Percentiles rank a stretch among this genome's conserved stretches.
phyloP scores from a whole-genome alignment of 2,329 filamentous ascomycete genomes.

The Bimuria novae-zelandiae region DNA sequence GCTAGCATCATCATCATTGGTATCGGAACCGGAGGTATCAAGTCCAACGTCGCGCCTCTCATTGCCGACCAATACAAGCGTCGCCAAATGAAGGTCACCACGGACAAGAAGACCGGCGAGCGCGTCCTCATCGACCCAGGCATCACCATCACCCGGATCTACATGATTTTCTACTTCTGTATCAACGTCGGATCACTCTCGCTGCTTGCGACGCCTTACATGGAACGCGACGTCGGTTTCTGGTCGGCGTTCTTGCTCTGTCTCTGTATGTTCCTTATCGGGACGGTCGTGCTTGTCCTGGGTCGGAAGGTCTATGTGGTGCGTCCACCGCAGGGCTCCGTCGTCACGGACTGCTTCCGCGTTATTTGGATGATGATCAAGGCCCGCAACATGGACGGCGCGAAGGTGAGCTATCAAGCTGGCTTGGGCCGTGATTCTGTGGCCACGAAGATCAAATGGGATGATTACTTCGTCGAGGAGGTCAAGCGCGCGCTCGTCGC shows the following conservation, averaged over 20 bases:
- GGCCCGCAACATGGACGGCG: constrained; percentile 60
- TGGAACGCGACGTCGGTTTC: constrained; percentile 72
- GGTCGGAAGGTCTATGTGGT: constrained; percentile 46
- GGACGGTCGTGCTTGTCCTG: constrained; percentile 57
- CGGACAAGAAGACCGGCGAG: constrained; percentile 50
- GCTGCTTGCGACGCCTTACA: constrained; percentile 69
- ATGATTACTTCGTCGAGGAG: constrained; percentile 74
- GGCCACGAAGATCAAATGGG: constrained; percentile 56
- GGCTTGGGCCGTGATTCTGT: constrained; percentile 52
- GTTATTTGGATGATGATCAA: constrained; percentile 63
- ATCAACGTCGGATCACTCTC: constrained; percentile 75
- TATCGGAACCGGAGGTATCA: constrained; percentile 79
- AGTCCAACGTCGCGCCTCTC: constrained; percentile 69
- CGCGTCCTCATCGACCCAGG: constrained; percentile 53
- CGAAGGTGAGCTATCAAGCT: constrained; percentile 69
- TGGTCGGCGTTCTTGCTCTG: constrained; percentile 70
- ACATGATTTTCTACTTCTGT: constrained; percentile 71
- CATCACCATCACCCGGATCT: constrained; percentile 55
- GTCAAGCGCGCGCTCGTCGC: constrained; percentile 69
- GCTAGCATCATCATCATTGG: constrained; percentile 68
- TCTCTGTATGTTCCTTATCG: constrained; percentile 68
- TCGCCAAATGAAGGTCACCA: constrained; percentile 48
- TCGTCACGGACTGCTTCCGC: constrained; percentile 57
- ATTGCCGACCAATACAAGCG: constrained; percentile 56
- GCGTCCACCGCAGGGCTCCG: constrained; percentile 44